Evolutionary conservation across 2,329 filamentous ascomycete species (phyloP).

Genomic region (Colletotrichum tropicicola): DNA sequence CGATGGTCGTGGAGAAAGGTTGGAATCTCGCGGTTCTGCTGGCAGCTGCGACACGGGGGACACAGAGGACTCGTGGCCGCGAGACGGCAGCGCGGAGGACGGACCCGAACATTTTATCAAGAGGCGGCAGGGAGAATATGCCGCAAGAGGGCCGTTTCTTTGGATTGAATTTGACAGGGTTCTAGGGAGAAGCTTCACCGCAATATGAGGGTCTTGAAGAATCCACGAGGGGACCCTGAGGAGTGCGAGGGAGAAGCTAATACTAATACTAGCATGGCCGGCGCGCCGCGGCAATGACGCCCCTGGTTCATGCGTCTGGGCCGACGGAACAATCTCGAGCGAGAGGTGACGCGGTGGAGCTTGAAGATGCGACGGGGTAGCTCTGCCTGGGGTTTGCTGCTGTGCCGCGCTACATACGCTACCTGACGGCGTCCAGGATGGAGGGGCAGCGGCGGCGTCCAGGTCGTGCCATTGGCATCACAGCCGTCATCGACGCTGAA

Average conservation of each 20-base stretch:
- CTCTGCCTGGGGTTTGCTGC: not conserved
- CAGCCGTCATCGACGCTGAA: constrained; percentile 20
- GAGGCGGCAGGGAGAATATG: constrained; percentile 13
- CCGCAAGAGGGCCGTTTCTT: constrained; percentile 16
- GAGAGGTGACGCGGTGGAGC: constrained; percentile 26
- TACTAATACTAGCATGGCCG: constrained; percentile 24
- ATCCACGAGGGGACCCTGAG: constrained; percentile 4
- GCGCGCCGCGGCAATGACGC: constrained; percentile 21
- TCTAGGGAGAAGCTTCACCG: constrained; percentile 24
- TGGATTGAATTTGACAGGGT: constrained; percentile 14
- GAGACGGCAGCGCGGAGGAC: constrained; percentile 22
- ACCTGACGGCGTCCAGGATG: not conserved
- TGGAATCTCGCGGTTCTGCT: constrained; percentile 16
- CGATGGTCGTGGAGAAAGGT: constrained; percentile 24
- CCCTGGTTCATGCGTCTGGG: constrained; percentile 17
- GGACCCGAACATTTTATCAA: constrained; percentile 26
- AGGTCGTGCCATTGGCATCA: constrained; percentile 8
- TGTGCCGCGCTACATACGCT: no score
- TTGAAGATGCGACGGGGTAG: not conserved
- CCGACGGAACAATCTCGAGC: constrained; percentile 26
- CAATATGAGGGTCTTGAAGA: constrained; percentile 16
- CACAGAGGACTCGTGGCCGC: constrained; percentile 16
- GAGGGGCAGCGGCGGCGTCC: constrained; percentile 4
- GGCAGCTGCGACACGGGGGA: constrained; percentile 8
- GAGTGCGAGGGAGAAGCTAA: constrained; percentile 15